Percentiles rank a stretch among this genome's conserved stretches.
phyloP scores from a whole-genome alignment of 2,329 filamentous ascomycete species.

The Ophiostoma sp. region DNA sequence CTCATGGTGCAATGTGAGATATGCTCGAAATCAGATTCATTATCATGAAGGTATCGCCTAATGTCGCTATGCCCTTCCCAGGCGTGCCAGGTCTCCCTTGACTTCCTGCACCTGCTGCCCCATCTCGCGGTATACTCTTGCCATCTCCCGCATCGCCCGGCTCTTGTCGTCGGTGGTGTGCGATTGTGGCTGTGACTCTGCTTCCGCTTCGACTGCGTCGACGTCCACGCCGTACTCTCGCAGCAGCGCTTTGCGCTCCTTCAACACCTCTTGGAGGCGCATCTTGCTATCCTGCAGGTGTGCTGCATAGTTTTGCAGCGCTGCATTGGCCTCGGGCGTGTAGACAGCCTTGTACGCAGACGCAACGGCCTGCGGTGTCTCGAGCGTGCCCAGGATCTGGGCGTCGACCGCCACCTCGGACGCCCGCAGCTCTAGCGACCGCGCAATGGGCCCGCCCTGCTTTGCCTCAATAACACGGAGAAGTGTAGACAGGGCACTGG shows the following conservation, averaged over 20 bases:
- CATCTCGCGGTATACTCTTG: conserved; percentile 47
- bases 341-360: conserved; percentile 41
- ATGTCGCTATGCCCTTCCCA: conserved; percentile 23
- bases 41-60: no score
- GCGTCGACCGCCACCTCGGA: conserved; percentile 42
- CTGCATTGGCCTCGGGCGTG: conserved; percentile 38
- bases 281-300: conserved; percentile 47
- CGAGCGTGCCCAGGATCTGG: conserved; percentile 37
- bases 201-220: conserved; percentile 34
- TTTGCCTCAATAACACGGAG: conserved; percentile 51
- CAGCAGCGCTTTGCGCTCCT: conserved; percentile 41
- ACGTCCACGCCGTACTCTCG: conserved; percentile 46
- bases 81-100: conserved; percentile 40
- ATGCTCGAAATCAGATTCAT: no score
- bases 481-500: conserved; percentile 39
- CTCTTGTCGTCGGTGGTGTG: conserved; percentile 37
- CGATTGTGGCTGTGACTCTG: neutral
- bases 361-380: conserved; percentile 35
- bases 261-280: conserved; percentile 42
- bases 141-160: conserved; percentile 49
- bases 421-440: conserved; percentile 48
- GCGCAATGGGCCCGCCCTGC: conserved; percentile 48
- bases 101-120: conserved; percentile 46
- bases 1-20: no score
- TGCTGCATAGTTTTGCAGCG: conserved; percentile 43